Evolutionary conservation across 441 rosid species (phyloP).

Genomic region (Isatis lusitanica): DNA sequence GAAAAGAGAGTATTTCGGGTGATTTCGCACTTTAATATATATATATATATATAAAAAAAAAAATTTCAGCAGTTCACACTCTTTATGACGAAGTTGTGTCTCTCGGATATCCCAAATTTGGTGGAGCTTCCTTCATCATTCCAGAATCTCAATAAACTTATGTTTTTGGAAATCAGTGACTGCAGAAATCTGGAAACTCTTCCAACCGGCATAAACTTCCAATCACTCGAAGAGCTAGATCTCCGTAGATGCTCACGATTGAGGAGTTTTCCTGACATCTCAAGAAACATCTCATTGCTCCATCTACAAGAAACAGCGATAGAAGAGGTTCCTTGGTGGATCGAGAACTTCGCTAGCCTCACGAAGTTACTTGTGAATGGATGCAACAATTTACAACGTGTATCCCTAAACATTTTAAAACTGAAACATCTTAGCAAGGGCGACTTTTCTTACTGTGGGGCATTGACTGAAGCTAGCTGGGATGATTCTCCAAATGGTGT

Average conservation of each 20-base stretch:
- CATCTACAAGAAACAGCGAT: too few relatives aligned
- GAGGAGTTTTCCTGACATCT: too few relatives aligned
- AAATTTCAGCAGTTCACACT: background rate
- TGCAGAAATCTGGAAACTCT: background rate
- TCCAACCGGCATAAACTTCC: background rate
- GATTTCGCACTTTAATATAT: too few relatives aligned
- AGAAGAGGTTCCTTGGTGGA: too few relatives aligned
- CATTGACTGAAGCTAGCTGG: background rate
- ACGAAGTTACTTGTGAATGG: background rate
- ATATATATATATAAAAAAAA: too few relatives aligned
- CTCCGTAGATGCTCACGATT: too few relatives aligned
- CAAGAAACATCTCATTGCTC: too few relatives aligned
- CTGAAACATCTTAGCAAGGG: background rate
- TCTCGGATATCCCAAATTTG: background rate
- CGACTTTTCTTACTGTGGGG: background rate
- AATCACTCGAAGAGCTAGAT: too few relatives aligned
- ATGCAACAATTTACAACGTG: background rate
- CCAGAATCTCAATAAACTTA: background rate
- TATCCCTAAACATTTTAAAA: slow-evolving; percentile 9
- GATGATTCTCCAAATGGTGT: background rate
- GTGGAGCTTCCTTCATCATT: slow-evolving; percentile 12
- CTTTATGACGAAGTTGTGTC: background rate
- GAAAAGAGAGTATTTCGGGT: too few relatives aligned
- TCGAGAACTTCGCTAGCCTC: background rate
- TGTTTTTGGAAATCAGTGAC: background rate